Conservation (phyloP, 352 stramenopile species). For the Phytophthora citricola region DNA sequence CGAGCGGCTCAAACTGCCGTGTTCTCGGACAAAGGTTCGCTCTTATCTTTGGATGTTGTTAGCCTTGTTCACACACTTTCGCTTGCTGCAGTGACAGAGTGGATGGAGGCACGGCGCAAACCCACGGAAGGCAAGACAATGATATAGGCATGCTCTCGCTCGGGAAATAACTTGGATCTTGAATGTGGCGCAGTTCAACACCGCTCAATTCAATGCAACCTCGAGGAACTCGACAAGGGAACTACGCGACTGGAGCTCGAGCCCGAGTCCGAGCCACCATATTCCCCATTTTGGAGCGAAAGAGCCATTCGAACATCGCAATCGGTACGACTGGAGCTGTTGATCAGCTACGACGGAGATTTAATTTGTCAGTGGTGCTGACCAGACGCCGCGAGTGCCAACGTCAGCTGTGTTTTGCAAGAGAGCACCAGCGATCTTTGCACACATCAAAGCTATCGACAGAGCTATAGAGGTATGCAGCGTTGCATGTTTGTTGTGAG, state of each 20-base stretch:
- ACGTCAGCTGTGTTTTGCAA: background rate
- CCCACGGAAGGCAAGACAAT: constrained; percentile 18
- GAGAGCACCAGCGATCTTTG: background rate
- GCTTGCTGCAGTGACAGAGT: constrained; percentile 30
- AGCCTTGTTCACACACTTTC: too few species aligned
- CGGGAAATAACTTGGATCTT: constrained; percentile 1
- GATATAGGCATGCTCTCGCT: background rate
- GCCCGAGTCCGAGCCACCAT: constrained; percentile 17
- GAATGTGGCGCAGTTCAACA: constrained; percentile 30
- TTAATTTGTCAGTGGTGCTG: background rate
- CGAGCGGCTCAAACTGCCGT: constrained; percentile 28
- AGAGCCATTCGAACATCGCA: background rate
- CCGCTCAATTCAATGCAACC: constrained; percentile 35
- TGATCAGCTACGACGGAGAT: constrained; percentile 5
- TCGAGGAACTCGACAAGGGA: constrained; percentile 22
- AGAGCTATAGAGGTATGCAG: constrained; percentile 9
- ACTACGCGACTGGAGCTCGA: constrained; percentile 19
- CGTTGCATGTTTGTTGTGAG: background rate
- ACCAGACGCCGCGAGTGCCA: constrained; percentile 3
- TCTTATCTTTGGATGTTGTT: background rate
- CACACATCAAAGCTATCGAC: background rate
- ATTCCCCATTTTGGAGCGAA: constrained; percentile 10
- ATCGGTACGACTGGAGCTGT: constrained; percentile 14
- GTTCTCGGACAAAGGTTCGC: constrained; percentile 45
- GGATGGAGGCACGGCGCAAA: constrained; percentile 35